A percentile compares a stretch with the other conserved stretches of the same genome.
Evolutionary conservation across 2,329 filamentous ascomycete species (phyloP).

Genomic region (Diaporthe capsici): DNA sequence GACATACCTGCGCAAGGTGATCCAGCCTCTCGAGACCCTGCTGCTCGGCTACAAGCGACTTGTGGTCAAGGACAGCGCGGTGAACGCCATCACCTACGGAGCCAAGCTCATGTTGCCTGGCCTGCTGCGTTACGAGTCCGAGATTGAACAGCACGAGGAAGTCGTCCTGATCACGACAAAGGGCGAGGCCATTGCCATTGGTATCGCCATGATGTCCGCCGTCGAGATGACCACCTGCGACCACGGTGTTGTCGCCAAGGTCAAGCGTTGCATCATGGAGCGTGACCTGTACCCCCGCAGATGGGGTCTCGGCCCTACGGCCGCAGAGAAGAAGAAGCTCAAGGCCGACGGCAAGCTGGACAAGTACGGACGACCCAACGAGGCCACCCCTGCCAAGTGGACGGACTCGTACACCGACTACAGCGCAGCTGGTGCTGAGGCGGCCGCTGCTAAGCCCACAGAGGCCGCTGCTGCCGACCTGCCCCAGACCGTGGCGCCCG

Average conservation of each 20-base stretch:
- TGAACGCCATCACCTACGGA: constrained; percentile 98
- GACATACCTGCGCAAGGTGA: constrained; percentile 90
- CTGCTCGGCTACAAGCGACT: constrained; percentile 95
- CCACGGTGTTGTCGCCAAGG: constrained; percentile 97
- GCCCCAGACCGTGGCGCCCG: constrained; percentile 51
- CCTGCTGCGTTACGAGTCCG: constrained; percentile 90
- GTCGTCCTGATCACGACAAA: constrained; percentile 99
- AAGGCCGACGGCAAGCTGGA: constrained; percentile 98
- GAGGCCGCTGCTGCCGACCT: constrained; percentile 60
- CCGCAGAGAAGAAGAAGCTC: constrained; percentile 99
- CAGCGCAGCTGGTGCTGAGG: constrained; percentile 65
- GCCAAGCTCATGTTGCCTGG: constrained; percentile 99
- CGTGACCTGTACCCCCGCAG: constrained; percentile 95
- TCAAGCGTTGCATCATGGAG: constrained; percentile 99
- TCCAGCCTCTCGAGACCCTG: constrained; percentile 92
- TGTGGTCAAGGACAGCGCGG: constrained; percentile 95
- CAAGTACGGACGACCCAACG: constrained; percentile 95
- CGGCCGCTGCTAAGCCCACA: constrained; percentile 55
- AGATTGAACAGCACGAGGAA: constrained; percentile 95
- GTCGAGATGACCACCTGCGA: constrained; percentile 97
- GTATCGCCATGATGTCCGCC: constrained; percentile 97
- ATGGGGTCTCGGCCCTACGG: constrained; percentile 96
- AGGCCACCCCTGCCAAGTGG: constrained; percentile 95
- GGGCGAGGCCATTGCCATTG: constrained; percentile 97
- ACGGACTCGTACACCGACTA: constrained; percentile 93